Base-by-base conservation (phyloP, 306 rosid genomes). In the Casuarina glauca region DNA sequence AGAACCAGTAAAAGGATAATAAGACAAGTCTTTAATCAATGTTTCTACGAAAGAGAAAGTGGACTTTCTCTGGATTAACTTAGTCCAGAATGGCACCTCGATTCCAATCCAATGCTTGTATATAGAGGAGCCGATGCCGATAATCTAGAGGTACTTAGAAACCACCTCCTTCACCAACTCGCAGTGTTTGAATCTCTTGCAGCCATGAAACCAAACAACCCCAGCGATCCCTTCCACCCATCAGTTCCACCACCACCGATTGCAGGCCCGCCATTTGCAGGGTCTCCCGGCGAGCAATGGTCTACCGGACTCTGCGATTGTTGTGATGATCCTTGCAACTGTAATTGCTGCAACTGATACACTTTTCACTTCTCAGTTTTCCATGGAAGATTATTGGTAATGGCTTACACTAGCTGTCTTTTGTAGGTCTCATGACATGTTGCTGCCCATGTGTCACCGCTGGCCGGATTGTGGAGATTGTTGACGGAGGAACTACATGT, bases 221-320 rank as follows among this genome's bases (percentile, higher is more conserved):
- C 62, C 62, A 13, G 26, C 19, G 39, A 12, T 20, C 64, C 63
- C 63, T 20, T 4, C 17, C 6, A 8, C 60, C 16, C 16, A 17
- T 53, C 26, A 16, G 26, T 19, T 53, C 60, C 60, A 54, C 35
- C 61, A 2, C 61, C 61, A 5, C 61, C 61, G 15, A n/a, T 19
- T 54, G 19, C 64, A 57, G 38, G 32, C 38, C 63, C 36, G 3
- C 64, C 36, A 57, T 9, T 57, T 19, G 64, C 38, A 9, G 26
- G 62, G 63, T 70, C 53, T 75, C 72, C 43, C 0, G 62, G 69
- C 13, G 82, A 80, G 54, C 75, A 80, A 54, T 84, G 87, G 84
- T 73, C 75, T 12, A 69, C 80, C 32, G 85, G 73, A 77, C 81
- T 84, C 17, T 84, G 15, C 42, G 82, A 77, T 74, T 80, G 82